These are phyloP conservation scores for Talaromyces stipitatus DNA, from an alignment of 495 filamentous ascomycete species.

Conservation along the genomic window DNA sequence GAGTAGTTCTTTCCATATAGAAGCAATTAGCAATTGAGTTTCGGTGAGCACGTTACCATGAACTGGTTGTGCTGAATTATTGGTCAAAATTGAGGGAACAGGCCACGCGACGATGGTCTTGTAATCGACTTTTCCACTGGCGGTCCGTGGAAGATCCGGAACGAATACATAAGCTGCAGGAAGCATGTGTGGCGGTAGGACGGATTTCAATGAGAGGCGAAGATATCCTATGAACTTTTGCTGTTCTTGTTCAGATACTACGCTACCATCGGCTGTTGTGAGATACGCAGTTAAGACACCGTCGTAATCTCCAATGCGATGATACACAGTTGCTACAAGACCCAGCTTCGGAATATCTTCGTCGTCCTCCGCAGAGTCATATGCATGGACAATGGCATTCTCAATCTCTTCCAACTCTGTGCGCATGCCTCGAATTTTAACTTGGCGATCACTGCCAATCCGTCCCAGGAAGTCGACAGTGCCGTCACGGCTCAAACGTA, in stretches of 20 bases:
- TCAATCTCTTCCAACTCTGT: slow-evolving; percentile 47
- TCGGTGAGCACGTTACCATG: background rate
- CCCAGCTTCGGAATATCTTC: background rate
- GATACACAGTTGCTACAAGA: background rate
- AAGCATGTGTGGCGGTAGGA: background rate
- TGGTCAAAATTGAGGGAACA: background rate
- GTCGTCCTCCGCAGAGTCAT: background rate
- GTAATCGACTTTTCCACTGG: slow-evolving; percentile 3
- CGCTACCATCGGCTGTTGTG: background rate
- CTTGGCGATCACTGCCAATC: slow-evolving; percentile 36
- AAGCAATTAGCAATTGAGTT: background rate
- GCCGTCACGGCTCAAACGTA: slow-evolving; percentile 19
- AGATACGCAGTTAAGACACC: background rate
- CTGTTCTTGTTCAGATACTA: background rate
- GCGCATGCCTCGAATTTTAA: slow-evolving; percentile 46
- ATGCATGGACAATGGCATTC: background rate
- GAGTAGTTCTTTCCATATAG: background rate
- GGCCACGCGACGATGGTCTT: background rate
- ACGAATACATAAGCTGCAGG: background rate
- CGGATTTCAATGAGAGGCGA: background rate
- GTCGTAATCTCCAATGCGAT: background rate
- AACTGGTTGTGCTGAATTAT: background rate
- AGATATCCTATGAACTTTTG: background rate
- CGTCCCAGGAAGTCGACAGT: slow-evolving; percentile 26
- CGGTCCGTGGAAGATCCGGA: background rate